A percentile compares a stretch with the other conserved stretches of the same genome.
Evolutionary conservation across 805 yeast genomes (phyloP).

Genomic region (Zygoascus bituminiphila): DNA sequence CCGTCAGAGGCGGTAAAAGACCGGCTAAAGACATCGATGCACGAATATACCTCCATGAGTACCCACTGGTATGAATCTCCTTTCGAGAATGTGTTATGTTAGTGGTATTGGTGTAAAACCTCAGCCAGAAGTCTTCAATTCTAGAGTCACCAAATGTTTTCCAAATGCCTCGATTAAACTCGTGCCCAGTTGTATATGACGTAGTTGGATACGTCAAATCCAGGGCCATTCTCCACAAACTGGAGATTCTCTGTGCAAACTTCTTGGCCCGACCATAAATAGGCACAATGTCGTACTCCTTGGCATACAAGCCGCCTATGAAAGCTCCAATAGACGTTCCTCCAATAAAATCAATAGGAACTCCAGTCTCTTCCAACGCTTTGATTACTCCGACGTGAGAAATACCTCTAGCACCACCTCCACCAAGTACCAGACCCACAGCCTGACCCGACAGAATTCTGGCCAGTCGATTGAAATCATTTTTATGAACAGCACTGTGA

Average conservation of each 20-base stretch:
- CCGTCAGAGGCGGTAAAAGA: constrained; percentile 73
- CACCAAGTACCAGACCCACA: constrained; percentile 89
- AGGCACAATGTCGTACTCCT: constrained; percentile 84
- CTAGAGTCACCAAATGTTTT: constrained; percentile 86
- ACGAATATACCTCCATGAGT: constrained; percentile 90
- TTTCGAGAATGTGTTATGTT: constrained; percentile 90
- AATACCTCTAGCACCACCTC: constrained; percentile 96
- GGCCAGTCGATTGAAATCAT: constrained; percentile 84
- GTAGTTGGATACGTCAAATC: constrained; percentile 92
- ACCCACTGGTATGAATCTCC: constrained; percentile 90
- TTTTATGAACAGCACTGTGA: constrained; percentile 52
- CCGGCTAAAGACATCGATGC: constrained; percentile 98
- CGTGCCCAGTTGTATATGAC: constrained; percentile 94
- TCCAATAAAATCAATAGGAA: constrained; percentile 89
- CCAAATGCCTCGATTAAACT: constrained; percentile 96
- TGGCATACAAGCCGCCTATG: constrained; percentile 91
- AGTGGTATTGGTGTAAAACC: constrained; percentile 82
- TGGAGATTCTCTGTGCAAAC: constrained; percentile 72
- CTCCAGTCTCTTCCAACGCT: constrained; percentile 84
- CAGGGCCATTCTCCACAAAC: constrained; percentile 73
- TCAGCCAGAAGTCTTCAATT: constrained; percentile 94
- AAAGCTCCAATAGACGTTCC: constrained; percentile 96
- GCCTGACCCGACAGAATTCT: constrained; percentile 87
- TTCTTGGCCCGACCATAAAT: constrained; percentile 84
- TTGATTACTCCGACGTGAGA: constrained; percentile 87